Evolutionary conservation across 169 alveolate genomes (phyloP).

Genomic region (Plasmodium cynomolgi): DNA sequence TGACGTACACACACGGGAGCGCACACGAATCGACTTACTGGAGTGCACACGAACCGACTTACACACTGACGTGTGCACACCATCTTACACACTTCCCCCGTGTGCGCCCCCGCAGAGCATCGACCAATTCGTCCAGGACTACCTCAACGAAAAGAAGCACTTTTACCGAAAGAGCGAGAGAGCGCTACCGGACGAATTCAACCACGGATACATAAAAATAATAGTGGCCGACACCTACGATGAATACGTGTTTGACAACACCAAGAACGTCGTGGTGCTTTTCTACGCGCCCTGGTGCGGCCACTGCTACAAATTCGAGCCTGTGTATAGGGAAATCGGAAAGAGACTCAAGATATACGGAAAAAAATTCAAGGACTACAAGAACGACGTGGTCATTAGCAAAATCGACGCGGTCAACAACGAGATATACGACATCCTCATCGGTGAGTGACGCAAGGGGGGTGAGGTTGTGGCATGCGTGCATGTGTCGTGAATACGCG

Average conservation of each 20-base stretch:
- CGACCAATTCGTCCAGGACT: slow-evolving; percentile 42
- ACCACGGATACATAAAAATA: slow-evolving; percentile 73
- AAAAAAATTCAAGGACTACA: slow-evolving; percentile 12
- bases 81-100: neutral
- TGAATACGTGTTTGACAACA: slow-evolving; percentile 81
- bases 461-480: neutral
- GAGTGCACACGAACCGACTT: neutral
- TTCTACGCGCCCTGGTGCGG: slow-evolving; percentile 96
- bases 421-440: slow-evolving; percentile 46
- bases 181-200: slow-evolving; percentile 60
- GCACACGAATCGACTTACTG: neutral
- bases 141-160: slow-evolving; percentile 19
- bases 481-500: neutral
- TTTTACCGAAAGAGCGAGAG: slow-evolving; percentile 68
- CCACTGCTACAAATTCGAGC: slow-evolving; percentile 95
- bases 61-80: neutral
- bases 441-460: slow-evolving; percentile 6
- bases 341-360: slow-evolving; percentile 49
- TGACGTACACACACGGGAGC: neutral
- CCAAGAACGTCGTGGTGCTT: slow-evolving; percentile 88
- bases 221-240: slow-evolving; percentile 86
- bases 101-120: slow-evolving; percentile 14
- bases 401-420: slow-evolving; percentile 73
- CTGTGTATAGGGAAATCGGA: slow-evolving; percentile 89
- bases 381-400: slow-evolving; percentile 50